Evolutionary conservation across 2,329 filamentous ascomycete genomes (phyloP).

Genomic region (Cytospora piceicola): DNA sequence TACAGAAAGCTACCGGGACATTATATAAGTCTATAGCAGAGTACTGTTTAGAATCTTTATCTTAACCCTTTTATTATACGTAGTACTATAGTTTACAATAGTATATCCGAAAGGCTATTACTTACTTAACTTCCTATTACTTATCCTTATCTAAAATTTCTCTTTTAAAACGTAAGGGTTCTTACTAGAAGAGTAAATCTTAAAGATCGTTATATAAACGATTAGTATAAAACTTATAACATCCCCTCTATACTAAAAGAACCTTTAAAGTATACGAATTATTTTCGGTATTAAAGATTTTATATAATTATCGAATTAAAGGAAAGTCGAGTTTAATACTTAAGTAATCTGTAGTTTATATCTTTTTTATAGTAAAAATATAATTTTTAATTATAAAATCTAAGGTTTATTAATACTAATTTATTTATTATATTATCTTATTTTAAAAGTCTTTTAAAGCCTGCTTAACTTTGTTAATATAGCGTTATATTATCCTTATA

Average conservation of each 20-base stretch:
- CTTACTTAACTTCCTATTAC: not conserved
- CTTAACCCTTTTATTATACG: too few relatives aligned
- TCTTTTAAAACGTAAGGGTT: not conserved
- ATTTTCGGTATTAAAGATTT: not conserved
- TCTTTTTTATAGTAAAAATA: conserved; percentile 5
- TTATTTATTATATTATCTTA: not conserved
- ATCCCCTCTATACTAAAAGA: not conserved
- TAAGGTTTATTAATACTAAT: not conserved
- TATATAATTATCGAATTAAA: not conserved
- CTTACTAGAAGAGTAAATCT: not conserved
- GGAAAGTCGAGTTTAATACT: not conserved
- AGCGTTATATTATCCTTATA: not conserved
- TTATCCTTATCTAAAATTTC: not conserved
- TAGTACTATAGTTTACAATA: too few relatives aligned
- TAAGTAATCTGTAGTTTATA: not conserved
- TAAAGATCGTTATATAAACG: not conserved
- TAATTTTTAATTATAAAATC: not conserved
- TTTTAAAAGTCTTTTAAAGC: not conserved
- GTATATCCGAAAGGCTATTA: too few relatives aligned
- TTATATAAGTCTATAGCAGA: too few relatives aligned
- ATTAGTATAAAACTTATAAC: not conserved
- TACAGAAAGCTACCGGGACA: too few relatives aligned
- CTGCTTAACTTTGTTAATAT: not conserved
- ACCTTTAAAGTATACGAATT: not conserved
- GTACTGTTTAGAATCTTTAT: too few relatives aligned